Conservation (phyloP, 2,329 filamentous ascomycete genomes). For the Aspergillus tubingensis region DNA sequence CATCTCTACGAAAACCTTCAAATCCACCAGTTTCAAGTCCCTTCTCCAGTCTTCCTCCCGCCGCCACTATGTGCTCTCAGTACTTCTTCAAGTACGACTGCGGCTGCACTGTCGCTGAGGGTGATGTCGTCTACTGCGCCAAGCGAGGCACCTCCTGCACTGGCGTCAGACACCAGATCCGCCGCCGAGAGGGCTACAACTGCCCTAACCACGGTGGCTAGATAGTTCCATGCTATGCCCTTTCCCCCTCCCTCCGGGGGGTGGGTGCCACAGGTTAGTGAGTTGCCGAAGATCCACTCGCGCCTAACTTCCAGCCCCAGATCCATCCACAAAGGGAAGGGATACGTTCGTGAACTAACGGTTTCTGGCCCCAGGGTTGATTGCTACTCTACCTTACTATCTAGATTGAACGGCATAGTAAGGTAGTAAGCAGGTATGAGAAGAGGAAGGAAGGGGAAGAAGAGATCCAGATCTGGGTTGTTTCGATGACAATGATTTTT, state of each 20-base stretch:
- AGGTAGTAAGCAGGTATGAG: no score
- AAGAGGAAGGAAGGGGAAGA: no score
- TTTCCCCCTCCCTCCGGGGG: neutral
- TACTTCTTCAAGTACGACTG: conserved; percentile 43
- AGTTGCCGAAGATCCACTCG: neutral
- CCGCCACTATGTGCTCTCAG: conserved; percentile 37
- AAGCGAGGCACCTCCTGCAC: conserved; percentile 35
- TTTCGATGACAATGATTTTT: no score
- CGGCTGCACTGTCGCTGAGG: conserved; percentile 37
- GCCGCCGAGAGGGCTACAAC: conserved; percentile 35
- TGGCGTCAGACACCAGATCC: conserved; percentile 36
- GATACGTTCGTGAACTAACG: neutral
- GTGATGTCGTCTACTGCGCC: conserved; percentile 38
- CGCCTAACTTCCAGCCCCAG: neutral
- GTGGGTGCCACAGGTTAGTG: neutral
- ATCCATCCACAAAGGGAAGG: neutral
- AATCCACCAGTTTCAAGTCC: neutral
- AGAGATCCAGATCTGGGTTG: no score
- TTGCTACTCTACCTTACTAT: neutral
- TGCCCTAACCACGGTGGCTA: conserved; percentile 35
- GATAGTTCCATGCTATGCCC: neutral
- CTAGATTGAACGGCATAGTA: neutral
- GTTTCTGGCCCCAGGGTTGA: neutral
- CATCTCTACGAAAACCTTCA: neutral
- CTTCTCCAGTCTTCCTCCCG: neutral